Evolutionary conservation across 257 asterid genomes (phyloP), one percentile per base, ranked within the genome.

Genomic region (Ilex aquifolium): DNA sequence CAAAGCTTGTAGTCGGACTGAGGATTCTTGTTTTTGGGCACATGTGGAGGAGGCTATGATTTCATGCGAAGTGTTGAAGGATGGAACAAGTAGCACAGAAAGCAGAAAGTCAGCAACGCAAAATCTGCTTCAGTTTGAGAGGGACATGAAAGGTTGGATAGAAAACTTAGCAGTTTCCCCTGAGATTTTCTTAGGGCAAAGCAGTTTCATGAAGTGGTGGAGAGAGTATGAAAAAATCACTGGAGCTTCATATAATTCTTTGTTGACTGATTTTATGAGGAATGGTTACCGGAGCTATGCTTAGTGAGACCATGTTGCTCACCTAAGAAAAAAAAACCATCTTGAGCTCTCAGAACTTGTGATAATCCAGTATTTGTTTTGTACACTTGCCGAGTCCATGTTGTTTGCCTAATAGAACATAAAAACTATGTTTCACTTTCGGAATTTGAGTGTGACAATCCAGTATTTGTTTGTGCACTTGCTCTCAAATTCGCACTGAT

Each of bases 21-120:
- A 72, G 60, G 73, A 72, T 65, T 76, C 81, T 13, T 72, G 78
- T 64, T 72, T 76, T 58, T 72, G 78, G 81, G 81, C 77, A 1
- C 65, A 61, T 61, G 75, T 76, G 58, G 81, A 76, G 68, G 81
- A 76, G 44, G 81, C 75, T 29, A 58, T 64, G 61, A 50, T 68
- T 46, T 51, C 31, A 53, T 72, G 75, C 62, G 44, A 13, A 46
- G 31, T 56, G 21, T 32, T 70, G 61, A 70, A 68, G 39, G 65
- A 75, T 44, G 70, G 48, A 31, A 36, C n/a, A 39, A 71, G 72
- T 29, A 71, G 63, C 55, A 32, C 40, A 46, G 65, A 63, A 31
- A 62, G 62, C 36, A 59, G 40, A 6, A 50, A n/a, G 51, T 57
- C 12, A 29, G 58, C 75, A 32, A 55, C 2, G 44, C 57, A 17